Conservation (phyloP, 768 basidiomycete species). For the Psilocybe tampanensis region DNA sequence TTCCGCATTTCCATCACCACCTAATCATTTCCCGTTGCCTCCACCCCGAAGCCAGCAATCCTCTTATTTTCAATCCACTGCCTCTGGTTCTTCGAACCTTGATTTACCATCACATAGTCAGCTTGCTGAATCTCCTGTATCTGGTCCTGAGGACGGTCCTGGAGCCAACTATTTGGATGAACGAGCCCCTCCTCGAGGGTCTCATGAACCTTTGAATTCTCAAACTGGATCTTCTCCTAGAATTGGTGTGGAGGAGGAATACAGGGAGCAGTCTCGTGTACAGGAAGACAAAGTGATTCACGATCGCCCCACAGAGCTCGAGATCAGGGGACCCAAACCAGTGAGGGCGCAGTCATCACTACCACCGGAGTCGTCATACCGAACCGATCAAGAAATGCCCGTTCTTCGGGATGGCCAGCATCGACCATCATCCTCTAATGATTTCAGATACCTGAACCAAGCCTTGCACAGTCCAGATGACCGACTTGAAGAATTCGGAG, state of each 20-base stretch:
- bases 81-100: constrained; percentile 19
- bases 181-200: constrained; percentile 4
- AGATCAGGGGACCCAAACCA: constrained; percentile 19
- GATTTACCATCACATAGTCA: constrained; percentile 20
- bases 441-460: constrained; percentile 6
- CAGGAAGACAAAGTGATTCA: constrained; percentile 1
- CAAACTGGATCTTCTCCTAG: neutral
- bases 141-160: constrained; percentile 17
- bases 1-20: constrained; percentile 74
- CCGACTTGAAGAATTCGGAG: constrained; percentile 18
- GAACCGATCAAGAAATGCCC: neutral
- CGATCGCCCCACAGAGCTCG: neutral
- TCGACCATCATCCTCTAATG: constrained; percentile 16
- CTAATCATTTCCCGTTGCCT: constrained; percentile 71
- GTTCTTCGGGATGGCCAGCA: constrained; percentile 4
- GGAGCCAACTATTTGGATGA: constrained; percentile 4
- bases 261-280: constrained; percentile 5
- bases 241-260: constrained; percentile 15
- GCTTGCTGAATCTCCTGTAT: constrained; percentile 24
- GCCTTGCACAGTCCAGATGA: neutral
- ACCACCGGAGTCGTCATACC: constrained; percentile 10
- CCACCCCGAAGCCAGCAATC: constrained; percentile 32
- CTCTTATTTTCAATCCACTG: constrained; percentile 18
- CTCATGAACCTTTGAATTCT: constrained; percentile 3
- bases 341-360: constrained; percentile 19